Conservation (phyloP, 2,329 filamentous ascomycete species). For the Alternaria panax region DNA sequence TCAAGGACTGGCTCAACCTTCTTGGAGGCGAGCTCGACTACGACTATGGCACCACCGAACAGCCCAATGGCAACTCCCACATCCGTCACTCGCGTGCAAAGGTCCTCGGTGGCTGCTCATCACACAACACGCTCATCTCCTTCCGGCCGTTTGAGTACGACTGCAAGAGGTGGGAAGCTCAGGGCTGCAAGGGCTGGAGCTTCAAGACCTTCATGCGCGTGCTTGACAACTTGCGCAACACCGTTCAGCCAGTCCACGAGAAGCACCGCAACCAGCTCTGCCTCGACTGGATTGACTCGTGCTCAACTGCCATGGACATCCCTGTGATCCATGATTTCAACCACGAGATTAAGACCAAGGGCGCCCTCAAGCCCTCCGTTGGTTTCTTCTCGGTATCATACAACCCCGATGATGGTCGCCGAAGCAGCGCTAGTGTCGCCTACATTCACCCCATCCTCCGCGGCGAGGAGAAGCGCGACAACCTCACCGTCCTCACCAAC, state of each 20-base stretch:
- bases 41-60: constrained; percentile 87
- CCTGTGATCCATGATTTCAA: constrained; percentile 88
- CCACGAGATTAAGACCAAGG: constrained; percentile 76
- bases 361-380: constrained; percentile 76
- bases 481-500: constrained; percentile 85
- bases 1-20: constrained; percentile 85
- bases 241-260: constrained; percentile 85
- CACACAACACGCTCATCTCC: constrained; percentile 92
- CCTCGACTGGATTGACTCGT: constrained; percentile 86
- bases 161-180: constrained; percentile 80
- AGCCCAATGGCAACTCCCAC: constrained; percentile 89
- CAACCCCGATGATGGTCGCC: constrained; percentile 84
- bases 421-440: constrained; percentile 86
- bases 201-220: constrained; percentile 85
- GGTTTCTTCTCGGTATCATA: constrained; percentile 93
- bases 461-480: constrained; percentile 81
- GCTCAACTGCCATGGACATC: constrained; percentile 79
- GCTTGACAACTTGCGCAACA: constrained; percentile 85
- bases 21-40: constrained; percentile 88
- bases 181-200: constrained; percentile 84
- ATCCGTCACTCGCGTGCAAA: constrained; percentile 93
- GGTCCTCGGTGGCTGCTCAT: constrained; percentile 90
- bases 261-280: constrained; percentile 89
- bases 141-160: constrained; percentile 93
- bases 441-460: constrained; percentile 92